Evolutionary conservation across 2,329 filamentous ascomycete genomes (phyloP).

Genomic region (Diaporthe batatas): DNA sequence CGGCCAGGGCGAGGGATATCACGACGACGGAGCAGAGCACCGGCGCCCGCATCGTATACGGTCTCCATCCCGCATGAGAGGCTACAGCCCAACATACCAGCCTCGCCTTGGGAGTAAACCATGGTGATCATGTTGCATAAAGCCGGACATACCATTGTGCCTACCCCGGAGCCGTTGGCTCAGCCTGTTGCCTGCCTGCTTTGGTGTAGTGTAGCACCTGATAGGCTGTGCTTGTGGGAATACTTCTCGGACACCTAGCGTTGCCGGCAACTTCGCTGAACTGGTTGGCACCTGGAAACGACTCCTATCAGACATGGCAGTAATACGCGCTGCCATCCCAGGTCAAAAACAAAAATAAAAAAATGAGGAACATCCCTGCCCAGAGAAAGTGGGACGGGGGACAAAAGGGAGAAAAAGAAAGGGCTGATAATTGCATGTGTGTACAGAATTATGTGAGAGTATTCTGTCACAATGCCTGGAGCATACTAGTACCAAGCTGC

Average conservation of each 20-base stretch:
- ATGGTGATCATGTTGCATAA: background rate
- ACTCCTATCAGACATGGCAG: background rate
- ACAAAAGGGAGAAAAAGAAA: background rate
- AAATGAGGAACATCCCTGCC: no score
- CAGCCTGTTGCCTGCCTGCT: background rate
- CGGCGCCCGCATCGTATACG: constrained; percentile 51
- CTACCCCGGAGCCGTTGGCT: background rate
- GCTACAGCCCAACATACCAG: background rate
- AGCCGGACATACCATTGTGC: background rate
- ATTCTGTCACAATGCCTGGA: background rate
- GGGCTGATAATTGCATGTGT: background rate
- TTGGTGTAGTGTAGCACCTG: background rate
- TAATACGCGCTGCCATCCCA: background rate
- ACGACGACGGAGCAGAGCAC: constrained; percentile 55
- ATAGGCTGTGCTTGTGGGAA: background rate
- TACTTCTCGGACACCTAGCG: background rate
- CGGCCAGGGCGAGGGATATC: constrained; percentile 56
- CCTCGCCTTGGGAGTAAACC: background rate
- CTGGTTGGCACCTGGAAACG: background rate
- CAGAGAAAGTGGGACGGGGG: background rate
- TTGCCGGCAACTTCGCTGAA: constrained; percentile 1
- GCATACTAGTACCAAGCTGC: background rate
- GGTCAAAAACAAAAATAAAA: background rate
- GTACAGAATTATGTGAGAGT: background rate
- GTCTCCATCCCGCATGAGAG: constrained; percentile 53